Conservation (phyloP, 345 rosid species). For the Gynandropsis gynandra region DNA sequence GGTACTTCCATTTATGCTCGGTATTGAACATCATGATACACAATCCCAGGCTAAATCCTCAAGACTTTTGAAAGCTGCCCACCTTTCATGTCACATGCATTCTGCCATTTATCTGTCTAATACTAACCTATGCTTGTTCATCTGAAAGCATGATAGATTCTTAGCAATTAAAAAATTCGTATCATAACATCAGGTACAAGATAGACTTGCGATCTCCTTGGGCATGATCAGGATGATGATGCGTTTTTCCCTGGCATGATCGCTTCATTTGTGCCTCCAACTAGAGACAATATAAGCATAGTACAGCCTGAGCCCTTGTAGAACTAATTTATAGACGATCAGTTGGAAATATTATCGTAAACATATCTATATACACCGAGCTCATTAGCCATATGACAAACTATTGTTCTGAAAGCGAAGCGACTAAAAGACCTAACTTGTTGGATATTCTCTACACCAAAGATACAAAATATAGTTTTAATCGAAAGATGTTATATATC, state of each 20-base stretch:
- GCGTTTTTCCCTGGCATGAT: not conserved
- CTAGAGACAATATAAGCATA: not conserved
- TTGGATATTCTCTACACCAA: not conserved
- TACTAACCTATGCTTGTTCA: not conserved
- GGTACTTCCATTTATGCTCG: constrained; percentile 36
- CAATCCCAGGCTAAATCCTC: not conserved
- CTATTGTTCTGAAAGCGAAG: not conserved
- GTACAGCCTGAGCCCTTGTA: too few relatives aligned
- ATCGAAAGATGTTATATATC: too few relatives aligned
- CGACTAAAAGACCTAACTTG: not conserved
- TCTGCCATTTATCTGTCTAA: not conserved
- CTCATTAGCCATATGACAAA: not conserved
- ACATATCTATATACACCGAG: not conserved
- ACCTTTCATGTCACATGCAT: constrained; percentile 8
- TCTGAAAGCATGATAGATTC: not conserved
- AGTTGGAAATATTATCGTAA: not conserved
- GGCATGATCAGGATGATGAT: constrained; percentile 1
- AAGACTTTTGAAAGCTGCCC: not conserved
- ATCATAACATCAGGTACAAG: not conserved
- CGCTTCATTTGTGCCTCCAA: not conserved
- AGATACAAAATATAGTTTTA: not conserved
- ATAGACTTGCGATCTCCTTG: not conserved
- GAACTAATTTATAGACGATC: too few relatives aligned
- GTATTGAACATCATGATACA: constrained; percentile 4
- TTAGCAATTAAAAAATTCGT: not conserved